Percentiles rank a stretch among this genome's conserved stretches.
Conservation (phyloP, 2,329 filamentous ascomycete genomes). For the Aaosphaeria pasadenensis region DNA sequence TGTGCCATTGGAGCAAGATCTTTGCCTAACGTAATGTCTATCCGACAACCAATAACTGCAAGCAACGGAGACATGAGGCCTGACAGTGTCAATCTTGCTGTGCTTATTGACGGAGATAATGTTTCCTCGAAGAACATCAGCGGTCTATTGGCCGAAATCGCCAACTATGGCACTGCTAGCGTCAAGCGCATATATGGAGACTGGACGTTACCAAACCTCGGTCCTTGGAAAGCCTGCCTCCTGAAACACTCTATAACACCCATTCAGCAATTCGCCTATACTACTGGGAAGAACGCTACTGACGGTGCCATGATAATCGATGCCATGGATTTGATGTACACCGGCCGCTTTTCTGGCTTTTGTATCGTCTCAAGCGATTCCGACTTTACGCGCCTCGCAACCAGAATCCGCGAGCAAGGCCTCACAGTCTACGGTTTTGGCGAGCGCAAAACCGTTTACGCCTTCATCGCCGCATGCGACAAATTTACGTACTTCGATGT, state of each 20-base stretch:
- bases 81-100: slow-evolving; percentile 3
- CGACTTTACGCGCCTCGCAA: slow-evolving; percentile 35
- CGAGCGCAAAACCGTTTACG: slow-evolving; percentile 21
- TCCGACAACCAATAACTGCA: too few relatives aligned
- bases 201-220: slow-evolving; percentile 20
- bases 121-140: slow-evolving; percentile 18
- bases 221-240: slow-evolving; percentile 19
- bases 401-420: slow-evolving; percentile 34
- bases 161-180: slow-evolving; percentile 30
- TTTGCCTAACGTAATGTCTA: too few relatives aligned
- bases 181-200: slow-evolving; percentile 30
- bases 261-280: slow-evolving; percentile 30
- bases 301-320: slow-evolving; percentile 36
- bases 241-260: slow-evolving; percentile 21
- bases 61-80: background rate
- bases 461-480: slow-evolving; percentile 26
- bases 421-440: slow-evolving; percentile 34
- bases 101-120: slow-evolving; percentile 25
- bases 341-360: slow-evolving; percentile 29
- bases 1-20: too few relatives aligned
- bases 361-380: slow-evolving; percentile 36
- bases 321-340: slow-evolving; percentile 36
- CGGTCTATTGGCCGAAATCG: slow-evolving; percentile 27
- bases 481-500: slow-evolving; percentile 28
- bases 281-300: slow-evolving; percentile 28